Evolutionary conservation across 768 basidiomycete species (phyloP).

Genomic region (Filobasidium floriforme): DNA sequence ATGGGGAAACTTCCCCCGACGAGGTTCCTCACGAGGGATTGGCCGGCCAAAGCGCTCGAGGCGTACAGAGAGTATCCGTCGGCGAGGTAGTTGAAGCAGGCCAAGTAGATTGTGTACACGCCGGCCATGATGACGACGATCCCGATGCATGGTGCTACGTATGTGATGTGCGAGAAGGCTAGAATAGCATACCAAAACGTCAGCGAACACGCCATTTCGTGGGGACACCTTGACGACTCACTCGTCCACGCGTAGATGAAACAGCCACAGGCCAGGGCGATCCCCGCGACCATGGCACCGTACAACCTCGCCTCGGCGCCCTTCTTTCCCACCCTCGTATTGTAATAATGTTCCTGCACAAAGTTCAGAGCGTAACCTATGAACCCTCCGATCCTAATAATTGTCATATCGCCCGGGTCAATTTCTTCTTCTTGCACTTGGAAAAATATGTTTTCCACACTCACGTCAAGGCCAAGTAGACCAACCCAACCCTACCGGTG

Average conservation of each 20-base stretch:
- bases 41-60: slow-evolving; percentile 62
- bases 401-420: neutral
- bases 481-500: slow-evolving; percentile 55
- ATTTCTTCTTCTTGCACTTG: too few relatives aligned
- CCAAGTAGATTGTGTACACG: slow-evolving; percentile 53
- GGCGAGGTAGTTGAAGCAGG: slow-evolving; percentile 55
- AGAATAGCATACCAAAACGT: neutral
- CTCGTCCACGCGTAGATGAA: slow-evolving; percentile 69
- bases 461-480: slow-evolving; percentile 54
- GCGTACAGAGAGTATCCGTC: slow-evolving; percentile 59
- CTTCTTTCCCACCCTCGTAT: slow-evolving; percentile 24
- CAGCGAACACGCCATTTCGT: too few relatives aligned
- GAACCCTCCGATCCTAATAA: slow-evolving; percentile 28
- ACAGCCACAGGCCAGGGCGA: slow-evolving; percentile 38
- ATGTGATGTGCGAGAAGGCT: slow-evolving; percentile 22
- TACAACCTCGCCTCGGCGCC: slow-evolving; percentile 43
- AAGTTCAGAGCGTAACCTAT: slow-evolving; percentile 33
- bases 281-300: slow-evolving; percentile 37
- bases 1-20: slow-evolving; percentile 53
- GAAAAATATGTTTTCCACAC: slow-evolving; percentile 2
- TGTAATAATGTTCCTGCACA: slow-evolving; percentile 38
- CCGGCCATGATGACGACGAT: slow-evolving; percentile 53
- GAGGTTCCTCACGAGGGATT: slow-evolving; percentile 55
- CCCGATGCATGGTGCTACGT: slow-evolving; percentile 54
- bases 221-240: slow-evolving; percentile 29